Conservation (phyloP, 1,284 basidiomycete genomes). For the Chiua sp. region DNA sequence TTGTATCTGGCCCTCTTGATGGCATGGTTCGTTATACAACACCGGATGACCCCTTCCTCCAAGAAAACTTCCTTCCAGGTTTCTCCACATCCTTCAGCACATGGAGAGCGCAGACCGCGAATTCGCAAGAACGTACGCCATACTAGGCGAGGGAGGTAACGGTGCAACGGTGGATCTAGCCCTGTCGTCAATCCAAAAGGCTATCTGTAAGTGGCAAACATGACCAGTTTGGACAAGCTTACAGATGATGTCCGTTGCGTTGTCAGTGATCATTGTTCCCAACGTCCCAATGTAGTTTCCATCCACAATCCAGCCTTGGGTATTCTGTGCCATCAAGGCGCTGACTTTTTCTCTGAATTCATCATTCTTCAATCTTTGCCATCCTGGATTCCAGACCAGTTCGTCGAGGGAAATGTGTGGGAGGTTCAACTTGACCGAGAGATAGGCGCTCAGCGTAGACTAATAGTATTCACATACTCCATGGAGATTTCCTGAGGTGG, state of each 20-base stretch:
- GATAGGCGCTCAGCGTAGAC: conserved; percentile 54
- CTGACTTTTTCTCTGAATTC: conserved; percentile 45
- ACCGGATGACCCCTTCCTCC: conserved; percentile 62
- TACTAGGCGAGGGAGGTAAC: conserved; percentile 62
- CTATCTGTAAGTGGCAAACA: conserved; percentile 1
- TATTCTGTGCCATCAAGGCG: conserved; percentile 32
- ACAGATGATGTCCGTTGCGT: conserved; percentile 67
- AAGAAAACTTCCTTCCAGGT: conserved; percentile 49
- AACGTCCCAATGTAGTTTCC: conserved; percentile 43
- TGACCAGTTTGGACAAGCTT: conserved; percentile 24
- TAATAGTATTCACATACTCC: conserved; percentile 25
- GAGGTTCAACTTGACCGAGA: conserved; percentile 51
- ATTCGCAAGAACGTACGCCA: conserved; percentile 57
- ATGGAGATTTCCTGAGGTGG: neutral
- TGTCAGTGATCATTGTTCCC: conserved; percentile 41
- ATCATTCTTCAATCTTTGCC: conserved; percentile 41
- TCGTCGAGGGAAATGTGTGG: conserved; percentile 51
- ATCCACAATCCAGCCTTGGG: conserved; percentile 56
- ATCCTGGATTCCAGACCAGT: conserved; percentile 55
- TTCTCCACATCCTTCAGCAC: conserved; percentile 61
- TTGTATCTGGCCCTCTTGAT: conserved; percentile 26
- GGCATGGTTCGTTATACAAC: conserved; percentile 54
- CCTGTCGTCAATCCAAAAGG: conserved; percentile 41
- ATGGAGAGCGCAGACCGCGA: conserved; percentile 43
- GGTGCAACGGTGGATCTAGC: conserved; percentile 64